Percentiles rank a stretch among this genome's conserved stretches.
Evolutionary conservation across 768 basidiomycete species (phyloP).

Genomic region (Amanita subjunquillea): DNA sequence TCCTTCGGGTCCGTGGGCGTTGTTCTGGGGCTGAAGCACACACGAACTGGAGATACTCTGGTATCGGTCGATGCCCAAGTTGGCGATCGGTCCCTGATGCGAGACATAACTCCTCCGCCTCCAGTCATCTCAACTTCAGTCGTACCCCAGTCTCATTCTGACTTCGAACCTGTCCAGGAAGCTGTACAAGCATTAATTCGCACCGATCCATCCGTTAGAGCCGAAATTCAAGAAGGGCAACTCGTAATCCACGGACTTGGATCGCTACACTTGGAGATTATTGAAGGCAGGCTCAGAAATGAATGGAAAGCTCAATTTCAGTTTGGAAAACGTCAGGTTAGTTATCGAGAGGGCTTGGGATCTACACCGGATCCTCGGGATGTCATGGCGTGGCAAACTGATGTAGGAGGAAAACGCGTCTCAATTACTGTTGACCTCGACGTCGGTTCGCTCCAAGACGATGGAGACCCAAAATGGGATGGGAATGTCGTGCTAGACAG

Average conservation of each 20-base stretch:
- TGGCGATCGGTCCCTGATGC: constrained; percentile 31
- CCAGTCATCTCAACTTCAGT: constrained; percentile 80
- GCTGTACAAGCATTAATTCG: constrained; percentile 63
- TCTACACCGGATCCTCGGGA: constrained; percentile 16
- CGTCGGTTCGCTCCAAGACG: constrained; percentile 44
- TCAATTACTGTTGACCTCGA: constrained; percentile 43
- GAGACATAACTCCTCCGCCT: constrained; percentile 67
- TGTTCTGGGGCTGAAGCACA: constrained; percentile 71
- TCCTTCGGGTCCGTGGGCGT: constrained; percentile 81
- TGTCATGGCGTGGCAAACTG: constrained; percentile 48
- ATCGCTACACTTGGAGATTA: constrained; percentile 80
- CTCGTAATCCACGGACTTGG: constrained; percentile 78
- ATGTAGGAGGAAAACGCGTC: constrained; percentile 46
- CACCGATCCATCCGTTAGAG: constrained; percentile 85
- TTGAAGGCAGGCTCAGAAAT: constrained; percentile 68
- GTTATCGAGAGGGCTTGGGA: constrained; percentile 62
- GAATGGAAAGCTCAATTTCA: constrained; percentile 77
- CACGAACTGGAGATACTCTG: constrained; percentile 82
- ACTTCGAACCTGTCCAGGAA: constrained; percentile 66
- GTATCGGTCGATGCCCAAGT: constrained; percentile 38
- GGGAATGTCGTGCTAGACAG: constrained; percentile 63
- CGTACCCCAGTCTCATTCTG: constrained; percentile 70
- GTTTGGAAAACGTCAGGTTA: constrained; percentile 67
- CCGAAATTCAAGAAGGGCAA: constrained; percentile 76
- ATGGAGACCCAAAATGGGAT: constrained; percentile 67